These are phyloP conservation scores for Ciborinia camelliae DNA, from an alignment of 2,329 filamentous ascomycete species.

Conservation along the genomic window DNA sequence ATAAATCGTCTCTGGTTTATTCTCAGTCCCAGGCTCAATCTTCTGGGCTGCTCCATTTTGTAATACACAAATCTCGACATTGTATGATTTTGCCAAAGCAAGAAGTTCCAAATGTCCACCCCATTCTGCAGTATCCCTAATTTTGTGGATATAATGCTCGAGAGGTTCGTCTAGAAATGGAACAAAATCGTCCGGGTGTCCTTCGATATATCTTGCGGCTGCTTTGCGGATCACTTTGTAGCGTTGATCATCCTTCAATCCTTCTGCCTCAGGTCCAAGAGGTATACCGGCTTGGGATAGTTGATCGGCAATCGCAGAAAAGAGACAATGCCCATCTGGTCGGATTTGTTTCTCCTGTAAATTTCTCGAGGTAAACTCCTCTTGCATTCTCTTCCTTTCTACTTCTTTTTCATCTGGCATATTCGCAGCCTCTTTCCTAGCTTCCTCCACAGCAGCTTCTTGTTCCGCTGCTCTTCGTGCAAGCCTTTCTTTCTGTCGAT, in stretches of 20 bases:
- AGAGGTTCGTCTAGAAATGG: conserved; percentile 84
- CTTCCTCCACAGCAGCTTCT: conserved; percentile 63
- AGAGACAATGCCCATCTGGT: conserved; percentile 93
- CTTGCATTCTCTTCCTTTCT: conserved; percentile 69
- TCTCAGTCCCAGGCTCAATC: conserved; percentile 54
- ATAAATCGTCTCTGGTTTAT: conserved; percentile 62
- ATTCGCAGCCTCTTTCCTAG: conserved; percentile 69
- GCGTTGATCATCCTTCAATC: conserved; percentile 39
- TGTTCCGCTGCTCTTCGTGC: conserved; percentile 85
- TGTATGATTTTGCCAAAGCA: conserved; percentile 78
- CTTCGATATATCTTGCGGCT: conserved; percentile 74
- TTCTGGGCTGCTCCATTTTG: conserved; percentile 80
- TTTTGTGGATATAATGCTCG: conserved; percentile 67
- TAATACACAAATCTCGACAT: conserved; percentile 76
- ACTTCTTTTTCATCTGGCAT: conserved; percentile 70
- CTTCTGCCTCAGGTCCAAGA: conserved; percentile 37
- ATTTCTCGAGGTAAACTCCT: conserved; percentile 58
- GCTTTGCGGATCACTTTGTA: conserved; percentile 68
- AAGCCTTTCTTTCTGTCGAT: conserved; percentile 85
- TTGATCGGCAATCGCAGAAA: conserved; percentile 87
- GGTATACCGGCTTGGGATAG: conserved; percentile 53
- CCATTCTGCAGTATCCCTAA: conserved; percentile 90
- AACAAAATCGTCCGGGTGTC: conserved; percentile 74
- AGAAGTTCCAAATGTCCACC: conserved; percentile 87
- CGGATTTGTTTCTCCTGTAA: conserved; percentile 75